Conservation (phyloP, 2,329 filamentous ascomycete genomes). For the Aureobasidium sp. region DNA sequence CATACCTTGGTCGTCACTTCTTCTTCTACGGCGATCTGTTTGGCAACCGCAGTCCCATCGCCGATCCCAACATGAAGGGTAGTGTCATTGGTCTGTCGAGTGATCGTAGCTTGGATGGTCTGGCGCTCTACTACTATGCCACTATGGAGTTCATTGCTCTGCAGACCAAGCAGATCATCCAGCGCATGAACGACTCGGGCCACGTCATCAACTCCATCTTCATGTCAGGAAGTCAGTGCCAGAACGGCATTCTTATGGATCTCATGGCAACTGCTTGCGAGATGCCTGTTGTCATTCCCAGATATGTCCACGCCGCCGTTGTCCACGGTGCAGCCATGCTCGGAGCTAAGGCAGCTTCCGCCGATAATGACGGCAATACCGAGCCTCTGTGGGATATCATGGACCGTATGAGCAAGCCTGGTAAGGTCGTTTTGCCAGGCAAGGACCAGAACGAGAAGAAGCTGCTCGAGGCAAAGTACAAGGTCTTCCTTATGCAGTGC, state of each 20-base stretch:
- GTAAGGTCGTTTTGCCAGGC: slow-evolving; percentile 71
- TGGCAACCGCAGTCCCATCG: slow-evolving; percentile 90
- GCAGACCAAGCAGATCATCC: slow-evolving; percentile 91
- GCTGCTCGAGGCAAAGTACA: slow-evolving; percentile 81
- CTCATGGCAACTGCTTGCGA: slow-evolving; percentile 84
- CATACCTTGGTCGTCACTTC: slow-evolving; percentile 83
- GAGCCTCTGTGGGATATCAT: slow-evolving; percentile 94
- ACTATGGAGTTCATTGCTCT: slow-evolving; percentile 98
- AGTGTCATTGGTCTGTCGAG: slow-evolving; percentile 78
- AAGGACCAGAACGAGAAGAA: slow-evolving; percentile 66
- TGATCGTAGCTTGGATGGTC: slow-evolving; percentile 78
- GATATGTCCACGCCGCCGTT: slow-evolving; percentile 90
- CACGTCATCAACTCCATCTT: slow-evolving; percentile 89
- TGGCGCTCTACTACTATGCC: slow-evolving; percentile 88
- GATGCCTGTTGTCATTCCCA: slow-evolving; percentile 88
- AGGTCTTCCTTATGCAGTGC: slow-evolving; percentile 91
- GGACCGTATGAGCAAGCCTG: slow-evolving; percentile 94
- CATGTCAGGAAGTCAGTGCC: slow-evolving; percentile 97
- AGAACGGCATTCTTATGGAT: slow-evolving; percentile 86
- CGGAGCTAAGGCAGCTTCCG: slow-evolving; percentile 91
- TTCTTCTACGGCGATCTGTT: slow-evolving; percentile 99
- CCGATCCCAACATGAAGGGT: slow-evolving; percentile 88
- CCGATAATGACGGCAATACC: slow-evolving; percentile 66
- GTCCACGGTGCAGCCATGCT: slow-evolving; percentile 98
- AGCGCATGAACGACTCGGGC: slow-evolving; percentile 84